Evolutionary conservation across 2,329 filamentous ascomycete genomes (phyloP).

Genomic region (Elsinoe australis): DNA sequence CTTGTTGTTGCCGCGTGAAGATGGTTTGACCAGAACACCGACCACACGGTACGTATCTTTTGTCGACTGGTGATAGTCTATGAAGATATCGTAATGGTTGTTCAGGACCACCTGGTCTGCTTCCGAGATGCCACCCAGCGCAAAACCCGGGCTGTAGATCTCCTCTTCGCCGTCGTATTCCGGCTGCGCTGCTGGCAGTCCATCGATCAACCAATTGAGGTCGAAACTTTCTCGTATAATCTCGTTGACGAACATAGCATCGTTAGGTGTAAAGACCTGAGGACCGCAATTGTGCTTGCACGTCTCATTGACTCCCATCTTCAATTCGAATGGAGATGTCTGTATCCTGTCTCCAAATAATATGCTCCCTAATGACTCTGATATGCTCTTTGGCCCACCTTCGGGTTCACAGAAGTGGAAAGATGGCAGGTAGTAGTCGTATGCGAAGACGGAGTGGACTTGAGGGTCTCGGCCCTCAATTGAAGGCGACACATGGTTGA

Average conservation of each 20-base stretch:
- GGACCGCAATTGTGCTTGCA: conserved; percentile 73
- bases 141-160: conserved; percentile 83
- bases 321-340: conserved; percentile 86
- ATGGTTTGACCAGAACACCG: conserved; percentile 79
- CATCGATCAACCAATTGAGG: conserved; percentile 92
- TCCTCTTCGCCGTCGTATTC: conserved; percentile 68
- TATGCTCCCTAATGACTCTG: conserved; percentile 90
- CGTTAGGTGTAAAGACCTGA: conserved; percentile 56
- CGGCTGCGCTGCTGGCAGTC: conserved; percentile 80
- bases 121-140: conserved; percentile 53
- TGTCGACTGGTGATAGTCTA: conserved; percentile 82
- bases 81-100: conserved; percentile 90
- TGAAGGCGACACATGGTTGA: conserved; percentile 86
- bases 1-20: conserved; percentile 56
- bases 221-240: conserved; percentile 81
- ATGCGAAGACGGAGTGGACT: conserved; percentile 86
- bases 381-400: conserved; percentile 67
- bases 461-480: conserved; percentile 68
- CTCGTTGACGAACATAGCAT: conserved; percentile 71
- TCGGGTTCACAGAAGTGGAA: conserved; percentile 85
- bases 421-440: conserved; percentile 84
- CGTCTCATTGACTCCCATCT: conserved; percentile 78
- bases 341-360: conserved; percentile 95
- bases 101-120: conserved; percentile 62
- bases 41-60: conserved; percentile 75